Percentiles rank a stretch among this genome's conserved stretches.
phyloP scores from a whole-genome alignment of 73 alveolate genomes.

The Paramecium pentaurelia region DNA sequence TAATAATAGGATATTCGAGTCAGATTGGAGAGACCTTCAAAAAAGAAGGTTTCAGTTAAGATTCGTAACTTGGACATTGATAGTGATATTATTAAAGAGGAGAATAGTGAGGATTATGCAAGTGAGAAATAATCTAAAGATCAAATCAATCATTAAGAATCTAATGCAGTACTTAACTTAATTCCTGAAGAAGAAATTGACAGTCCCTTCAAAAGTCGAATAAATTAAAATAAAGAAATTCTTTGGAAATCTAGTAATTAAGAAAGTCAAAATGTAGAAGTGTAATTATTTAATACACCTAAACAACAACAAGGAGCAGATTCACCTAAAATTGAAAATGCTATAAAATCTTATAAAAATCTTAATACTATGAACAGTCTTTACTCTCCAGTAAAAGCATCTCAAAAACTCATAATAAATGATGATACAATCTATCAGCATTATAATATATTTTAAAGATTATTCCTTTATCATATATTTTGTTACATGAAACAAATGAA shows the following conservation, averaged over 20 bases:
- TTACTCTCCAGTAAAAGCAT: background rate
- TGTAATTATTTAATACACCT: background rate
- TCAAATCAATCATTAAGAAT: background rate
- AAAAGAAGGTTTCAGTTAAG: background rate
- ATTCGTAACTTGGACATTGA: background rate
- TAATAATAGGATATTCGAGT: background rate
- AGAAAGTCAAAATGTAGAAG: background rate
- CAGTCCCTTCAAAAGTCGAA: background rate
- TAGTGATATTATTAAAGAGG: background rate
- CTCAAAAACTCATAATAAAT: background rate
- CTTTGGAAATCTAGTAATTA: background rate
- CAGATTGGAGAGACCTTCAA: background rate
- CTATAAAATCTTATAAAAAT: background rate
- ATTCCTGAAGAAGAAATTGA: background rate
- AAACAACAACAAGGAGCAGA: background rate
- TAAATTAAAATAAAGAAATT: background rate
- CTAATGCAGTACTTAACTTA: background rate
- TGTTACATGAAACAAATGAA: background rate
- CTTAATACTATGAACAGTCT: background rate
- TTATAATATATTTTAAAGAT: background rate
- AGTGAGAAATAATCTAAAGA: background rate
- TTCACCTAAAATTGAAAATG: background rate
- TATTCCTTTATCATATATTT: background rate
- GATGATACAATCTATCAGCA: background rate
- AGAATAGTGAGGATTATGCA: background rate